Conservation (phyloP, 371 early-diverging fungal genomes). For the Mortierella sp. region DNA sequence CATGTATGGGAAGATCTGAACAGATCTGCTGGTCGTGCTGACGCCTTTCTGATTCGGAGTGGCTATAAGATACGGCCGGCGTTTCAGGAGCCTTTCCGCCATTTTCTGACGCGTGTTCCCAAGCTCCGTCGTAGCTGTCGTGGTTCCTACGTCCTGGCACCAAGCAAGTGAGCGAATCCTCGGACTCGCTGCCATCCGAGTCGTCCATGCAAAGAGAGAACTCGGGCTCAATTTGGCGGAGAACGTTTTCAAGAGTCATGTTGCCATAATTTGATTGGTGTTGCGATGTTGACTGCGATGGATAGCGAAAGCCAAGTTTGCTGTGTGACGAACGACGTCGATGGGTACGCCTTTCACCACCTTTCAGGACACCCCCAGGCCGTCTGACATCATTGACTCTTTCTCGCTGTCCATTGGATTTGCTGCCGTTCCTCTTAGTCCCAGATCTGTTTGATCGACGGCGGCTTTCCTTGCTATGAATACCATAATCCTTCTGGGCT, state of each 20-base stretch:
- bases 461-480: slow-evolving; percentile 2
- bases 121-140: slow-evolving; percentile 9
- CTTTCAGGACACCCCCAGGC: neutral
- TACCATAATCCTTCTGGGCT: neutral
- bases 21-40: too few species aligned
- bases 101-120: too few species aligned
- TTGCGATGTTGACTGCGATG: neutral
- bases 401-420: neutral
- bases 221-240: slow-evolving; percentile 30
- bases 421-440: neutral
- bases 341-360: neutral
- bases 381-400: slow-evolving; percentile 8
- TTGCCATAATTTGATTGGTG: slow-evolving; percentile 10
- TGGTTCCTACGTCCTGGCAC: slow-evolving; percentile 11
- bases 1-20: too few species aligned
- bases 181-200: slow-evolving; percentile 23
- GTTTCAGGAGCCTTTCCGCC: too few species aligned
- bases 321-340: neutral
- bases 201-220: slow-evolving; percentile 15
- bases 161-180: slow-evolving; percentile 30
- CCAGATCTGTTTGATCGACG: slow-evolving; percentile 1
- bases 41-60: too few species aligned
- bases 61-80: too few species aligned
- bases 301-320: neutral
- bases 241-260: slow-evolving; percentile 19